Base-by-base conservation (phyloP, 2,329 filamentous ascomycete genomes). In the Colletotrichum coccodes region DNA sequence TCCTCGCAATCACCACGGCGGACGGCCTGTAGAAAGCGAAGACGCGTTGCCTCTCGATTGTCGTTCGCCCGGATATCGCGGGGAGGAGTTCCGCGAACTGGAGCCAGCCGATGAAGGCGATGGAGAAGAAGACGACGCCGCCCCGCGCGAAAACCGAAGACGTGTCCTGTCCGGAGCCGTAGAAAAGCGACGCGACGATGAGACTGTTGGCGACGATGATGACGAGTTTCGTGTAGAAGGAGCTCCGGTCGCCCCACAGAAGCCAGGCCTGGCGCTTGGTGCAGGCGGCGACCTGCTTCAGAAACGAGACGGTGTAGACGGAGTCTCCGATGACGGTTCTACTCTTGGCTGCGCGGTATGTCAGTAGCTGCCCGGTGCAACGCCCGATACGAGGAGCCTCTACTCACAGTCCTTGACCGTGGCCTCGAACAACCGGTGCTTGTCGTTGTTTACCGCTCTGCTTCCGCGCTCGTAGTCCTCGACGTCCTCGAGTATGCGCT, bases 181-280 rank as follows among this genome's bases (percentile, higher is more conserved):
- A 93, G 80, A 96, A 96, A 21, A 96, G 84, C 2, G 91, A 93
- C 2, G 92, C 91, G 61, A 95, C 90, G 70, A 97, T 93, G 11
- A 97, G 84, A 5, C 79, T 83, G 76, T 93, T 93, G 65, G 91
- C 87, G 65, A 95, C 80, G 73, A 94, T 92, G 76, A 94, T 94
- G 79, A 94, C 92, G 68, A 92, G 86, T 72, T 95, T 96, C 46
- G 92, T 95, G 77, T 90, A 91, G 1, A 96, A 84, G 0, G 92
- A 91, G 1, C 90, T 90, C 68, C 86, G 90, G 79, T 97, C 92
- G 44, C 93, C 93, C 76, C 88, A 87, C 32, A 94, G 87, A 34
- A 97, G 86, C 91, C 92, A 94, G 68, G 94, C 90, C 78, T 96
- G 92, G 47, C 94, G 87, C 72, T 89, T 85, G 0, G 91, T 92